These are phyloP conservation scores for Pseudonitzschia multistriata DNA, from an alignment of 108 stramenopile genomes.

Conservation along the genomic window DNA sequence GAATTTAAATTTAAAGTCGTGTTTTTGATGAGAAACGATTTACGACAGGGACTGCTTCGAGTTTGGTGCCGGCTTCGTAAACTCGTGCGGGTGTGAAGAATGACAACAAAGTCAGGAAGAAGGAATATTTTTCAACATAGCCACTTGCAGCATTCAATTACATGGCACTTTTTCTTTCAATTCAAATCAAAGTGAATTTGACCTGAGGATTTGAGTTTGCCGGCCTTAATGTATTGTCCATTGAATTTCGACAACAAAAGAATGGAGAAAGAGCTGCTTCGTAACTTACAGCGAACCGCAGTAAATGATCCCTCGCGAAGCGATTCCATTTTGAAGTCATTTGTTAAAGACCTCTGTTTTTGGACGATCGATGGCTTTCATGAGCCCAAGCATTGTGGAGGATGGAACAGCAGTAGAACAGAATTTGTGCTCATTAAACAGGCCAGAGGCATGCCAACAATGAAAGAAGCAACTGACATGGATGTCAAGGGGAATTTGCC, in stretches of 20 bases:
- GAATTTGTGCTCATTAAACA: background rate
- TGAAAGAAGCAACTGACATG: constrained; percentile 14
- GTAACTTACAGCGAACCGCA: constrained; percentile 2
- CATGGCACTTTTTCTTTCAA: background rate
- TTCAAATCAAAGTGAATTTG: background rate
- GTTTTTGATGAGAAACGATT: no score
- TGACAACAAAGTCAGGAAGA: no score
- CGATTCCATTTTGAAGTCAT: constrained; percentile 4
- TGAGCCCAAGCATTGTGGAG: background rate
- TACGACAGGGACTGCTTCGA: no score
- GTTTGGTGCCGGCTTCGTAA: no score
- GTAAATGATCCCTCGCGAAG: constrained; percentile 4
- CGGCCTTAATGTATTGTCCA: background rate
- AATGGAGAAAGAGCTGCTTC: constrained; percentile 13
- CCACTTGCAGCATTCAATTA: no score
- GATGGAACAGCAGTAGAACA: background rate
- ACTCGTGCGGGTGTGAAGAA: no score
- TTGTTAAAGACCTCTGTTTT: constrained; percentile 10
- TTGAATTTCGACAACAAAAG: background rate
- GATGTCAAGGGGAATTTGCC: background rate
- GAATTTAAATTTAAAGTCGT: no score
- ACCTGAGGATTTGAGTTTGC: no score
- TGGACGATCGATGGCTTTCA: background rate
- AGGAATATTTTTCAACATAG: no score
- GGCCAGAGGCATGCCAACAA: background rate